Conservation (phyloP, 139 green algal genomes). For the Chlorella sp. region DNA sequence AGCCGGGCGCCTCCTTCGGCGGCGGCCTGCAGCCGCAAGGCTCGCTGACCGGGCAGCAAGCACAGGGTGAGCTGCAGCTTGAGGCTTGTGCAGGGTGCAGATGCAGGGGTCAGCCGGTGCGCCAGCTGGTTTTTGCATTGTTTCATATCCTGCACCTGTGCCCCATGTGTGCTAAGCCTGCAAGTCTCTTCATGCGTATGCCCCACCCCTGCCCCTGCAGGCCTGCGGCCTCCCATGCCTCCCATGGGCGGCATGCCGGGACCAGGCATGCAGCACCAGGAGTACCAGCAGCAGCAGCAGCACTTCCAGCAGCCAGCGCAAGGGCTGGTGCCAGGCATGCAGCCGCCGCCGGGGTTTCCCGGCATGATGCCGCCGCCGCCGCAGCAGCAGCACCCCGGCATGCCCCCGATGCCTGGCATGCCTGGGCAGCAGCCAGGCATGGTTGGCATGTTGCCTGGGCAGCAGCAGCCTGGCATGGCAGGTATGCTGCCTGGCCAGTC, state of each 20-base stretch:
- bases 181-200: not conserved
- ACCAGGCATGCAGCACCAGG: not conserved
- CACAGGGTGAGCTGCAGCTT: not conserved
- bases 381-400: not conserved
- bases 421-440: not conserved
- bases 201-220: not conserved
- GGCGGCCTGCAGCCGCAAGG: not conserved
- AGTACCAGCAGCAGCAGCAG: not conserved
- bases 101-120: too few relatives aligned
- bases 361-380: constrained; percentile 13
- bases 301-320: not conserved
- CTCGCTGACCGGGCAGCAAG: not conserved
- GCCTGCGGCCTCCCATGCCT: not conserved
- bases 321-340: not conserved
- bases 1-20: not conserved
- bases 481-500: constrained; percentile 1
- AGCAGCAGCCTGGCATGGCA: constrained; percentile 5
- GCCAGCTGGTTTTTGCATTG: too few relatives aligned
- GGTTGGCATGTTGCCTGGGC: not conserved
- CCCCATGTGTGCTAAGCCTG: not conserved
- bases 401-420: not conserved
- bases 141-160: not conserved
- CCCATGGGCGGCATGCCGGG: not conserved
- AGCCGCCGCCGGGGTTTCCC: not conserved
- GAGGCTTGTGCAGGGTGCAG: too few relatives aligned